Base-by-base conservation (phyloP, 306 rosid genomes). In the Clitoria ternatea region DNA sequence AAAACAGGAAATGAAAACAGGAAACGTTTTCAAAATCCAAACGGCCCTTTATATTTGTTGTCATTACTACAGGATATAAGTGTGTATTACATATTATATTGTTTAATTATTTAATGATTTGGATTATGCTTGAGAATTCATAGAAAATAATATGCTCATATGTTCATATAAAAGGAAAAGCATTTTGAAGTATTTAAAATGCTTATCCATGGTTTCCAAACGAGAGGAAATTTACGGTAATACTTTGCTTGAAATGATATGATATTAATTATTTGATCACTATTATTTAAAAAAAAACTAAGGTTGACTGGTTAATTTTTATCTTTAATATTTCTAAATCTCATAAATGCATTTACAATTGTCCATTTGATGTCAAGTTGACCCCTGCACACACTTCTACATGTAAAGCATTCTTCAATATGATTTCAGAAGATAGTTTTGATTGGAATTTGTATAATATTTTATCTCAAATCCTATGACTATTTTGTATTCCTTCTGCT, bases 201-300 rank as follows among this genome's bases (percentile, higher is more conserved):
- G 18, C 44, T 24, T 56, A 56, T 18, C 43, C 17, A 44, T 12
- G 37, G 55, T 15, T n/a, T 36, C 52, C 62, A 47, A 57, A 57
- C 82, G 14, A 44, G 43, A 33, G 26, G 70, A 48, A 29, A 12
- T 56, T 24, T 19, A 27, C 45, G 24, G 49, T 20, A 7, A 27
- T 36, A 27, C 24, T n/a, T 17, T 44, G 52, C 44, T 26, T 75
- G 27, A 48, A 70, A 61, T 61, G 82, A 63, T 43, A 20, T 13
- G 14, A 45, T 48, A 72, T 32, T 66, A 48, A 65, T 39, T 37
- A 29, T 32, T 69, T 4, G 54, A 27, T 13, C 9, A 61, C 7
- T 30, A 7, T 15, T 13, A 43, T 40, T 42, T 40, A 40, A 22
- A 8, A 0, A 17, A 12, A 12, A 24, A 37, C 5, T n/a, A 5